Conservation (phyloP, 352 stramenopile genomes). For the Phytophthora litchii region DNA sequence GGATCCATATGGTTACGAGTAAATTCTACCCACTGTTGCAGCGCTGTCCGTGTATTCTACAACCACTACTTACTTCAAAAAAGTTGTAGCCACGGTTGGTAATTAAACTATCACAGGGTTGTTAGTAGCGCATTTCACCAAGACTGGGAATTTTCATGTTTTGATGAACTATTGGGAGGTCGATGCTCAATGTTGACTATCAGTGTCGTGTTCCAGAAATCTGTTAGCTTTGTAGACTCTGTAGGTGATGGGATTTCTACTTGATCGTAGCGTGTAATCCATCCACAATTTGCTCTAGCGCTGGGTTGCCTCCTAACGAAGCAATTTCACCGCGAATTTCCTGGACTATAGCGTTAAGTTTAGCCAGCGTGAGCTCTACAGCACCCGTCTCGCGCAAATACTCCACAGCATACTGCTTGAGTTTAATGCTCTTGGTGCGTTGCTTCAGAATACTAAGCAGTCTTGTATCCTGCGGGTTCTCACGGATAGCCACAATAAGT, state of each 20-base stretch:
- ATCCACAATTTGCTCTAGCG: conserved; percentile 63
- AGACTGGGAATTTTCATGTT: too few relatives aligned
- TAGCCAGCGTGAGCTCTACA: conserved; percentile 58
- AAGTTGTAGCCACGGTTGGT: too few relatives aligned
- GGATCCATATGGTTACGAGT: too few relatives aligned
- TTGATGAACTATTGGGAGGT: too few relatives aligned
- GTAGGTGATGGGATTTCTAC: conserved; percentile 4
- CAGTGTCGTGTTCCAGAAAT: too few relatives aligned
- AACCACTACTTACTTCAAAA: too few relatives aligned
- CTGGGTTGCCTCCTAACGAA: conserved; percentile 58
- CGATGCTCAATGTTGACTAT: too few relatives aligned
- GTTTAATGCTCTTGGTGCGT: conserved; percentile 93
- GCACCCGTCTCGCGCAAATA: conserved; percentile 78
- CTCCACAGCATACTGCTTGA: conserved; percentile 95
- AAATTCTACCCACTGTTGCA: too few relatives aligned
- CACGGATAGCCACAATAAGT: conserved; percentile 82
- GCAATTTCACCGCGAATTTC: conserved; percentile 58
- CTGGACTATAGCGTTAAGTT: conserved; percentile 54
- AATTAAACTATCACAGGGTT: too few relatives aligned
- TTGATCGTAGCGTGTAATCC: conserved; percentile 61
- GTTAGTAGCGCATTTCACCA: too few relatives aligned
- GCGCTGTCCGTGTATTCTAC: too few relatives aligned
- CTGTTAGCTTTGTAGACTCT: too few relatives aligned
- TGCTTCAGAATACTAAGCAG: conserved; percentile 97
- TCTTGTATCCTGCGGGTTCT: conserved; percentile 79